A percentile compares a stretch with the other conserved stretches of the same genome.
phyloP scores from a whole-genome alignment of 768 basidiomycete species.

The Tricholoma matsutake region DNA sequence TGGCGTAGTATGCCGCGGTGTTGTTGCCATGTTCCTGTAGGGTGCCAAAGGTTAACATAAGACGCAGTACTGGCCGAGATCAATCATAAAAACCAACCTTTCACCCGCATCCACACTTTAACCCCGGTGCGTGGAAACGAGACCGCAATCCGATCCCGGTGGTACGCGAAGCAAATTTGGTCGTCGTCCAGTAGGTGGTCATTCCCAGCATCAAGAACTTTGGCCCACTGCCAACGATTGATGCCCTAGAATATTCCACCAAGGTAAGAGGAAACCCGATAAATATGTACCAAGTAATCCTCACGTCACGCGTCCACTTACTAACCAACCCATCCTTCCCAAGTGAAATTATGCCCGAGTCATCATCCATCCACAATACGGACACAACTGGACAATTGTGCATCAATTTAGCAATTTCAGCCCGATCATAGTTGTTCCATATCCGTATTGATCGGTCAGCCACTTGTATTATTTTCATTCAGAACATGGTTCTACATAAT shows the following conservation, averaged over 20 bases:
- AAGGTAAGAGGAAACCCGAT: conserved; percentile 2
- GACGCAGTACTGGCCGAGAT: neutral
- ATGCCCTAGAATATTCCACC: conserved; percentile 30
- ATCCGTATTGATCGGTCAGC: conserved; percentile 60
- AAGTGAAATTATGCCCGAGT: conserved; percentile 54
- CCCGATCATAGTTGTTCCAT: conserved; percentile 46
- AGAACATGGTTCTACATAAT: neutral
- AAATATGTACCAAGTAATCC: conserved; percentile 16
- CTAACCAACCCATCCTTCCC: conserved; percentile 54
- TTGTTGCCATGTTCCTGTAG: conserved; percentile 56
- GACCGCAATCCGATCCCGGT: conserved; percentile 57
- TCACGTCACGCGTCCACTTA: conserved; percentile 56
- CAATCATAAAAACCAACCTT: conserved; percentile 36
- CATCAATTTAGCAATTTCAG: conserved; percentile 54
- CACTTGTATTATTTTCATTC: conserved; percentile 33
- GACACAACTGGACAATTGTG: conserved; percentile 48
- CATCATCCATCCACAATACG: conserved; percentile 58
- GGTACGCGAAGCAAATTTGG: conserved; percentile 51
- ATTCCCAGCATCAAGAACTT: conserved; percentile 48
- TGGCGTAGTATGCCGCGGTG: conserved; percentile 63
- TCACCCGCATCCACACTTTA: conserved; percentile 61
- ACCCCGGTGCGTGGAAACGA: conserved; percentile 58
- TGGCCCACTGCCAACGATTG: conserved; percentile 55
- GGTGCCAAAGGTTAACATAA: conserved; percentile 3
- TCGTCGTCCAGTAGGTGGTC: conserved; percentile 34